Base-by-base conservation (phyloP, 2,329 filamentous ascomycete species). In the Aspergillus sp. region DNA sequence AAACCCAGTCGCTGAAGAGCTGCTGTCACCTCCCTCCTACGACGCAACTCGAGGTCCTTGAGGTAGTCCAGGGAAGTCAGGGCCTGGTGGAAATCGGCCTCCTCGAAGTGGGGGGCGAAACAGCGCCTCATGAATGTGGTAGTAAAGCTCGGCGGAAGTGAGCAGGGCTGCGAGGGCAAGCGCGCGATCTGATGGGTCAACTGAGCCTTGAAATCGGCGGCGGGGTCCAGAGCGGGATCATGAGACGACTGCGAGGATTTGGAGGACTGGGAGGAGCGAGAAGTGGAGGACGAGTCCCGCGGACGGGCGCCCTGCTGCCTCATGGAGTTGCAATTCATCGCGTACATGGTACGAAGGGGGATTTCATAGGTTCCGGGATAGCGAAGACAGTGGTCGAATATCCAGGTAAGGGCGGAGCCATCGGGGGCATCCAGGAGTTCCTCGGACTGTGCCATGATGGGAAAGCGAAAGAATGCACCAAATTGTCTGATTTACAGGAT, bases 281-380 rank as follows among this genome's bases (percentile, higher is more conserved):
- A 45, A 33, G 47, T 43, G 50, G 56, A 50, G 20, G 54, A 49
- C 16, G 62, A 58, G 20, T 63, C 49, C 37, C 58, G 43, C 16
- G 32, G 45, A 34, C 37, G 42, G 17, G 38, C 48, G 30, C 34
- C 47, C 15, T 42, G 44, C 35, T 59, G 57, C 29, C 58, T 52
- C 29, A 57, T 67, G 12, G 74, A 67, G 12, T 71, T 68, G 40
- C 71, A 75, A 50, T 81, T 81, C 53, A 81, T 65, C 15, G 71
- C 70, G 60, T 80, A 80, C 72, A 80, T 80, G 41, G 74, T 79
- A 36, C 76, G 71, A 16, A 81, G 64, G 13, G 77, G 77, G 19
- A 80, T 74, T 47, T 80, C 77, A 49, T 80, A 80, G 44, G 66
- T 72, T 46, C 67, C 69, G 6, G 75, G 74, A 49, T 79, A 76